phyloP scores from a whole-genome alignment of 1,139 yeast species.

The Magnusiomyces paraingens region DNA sequence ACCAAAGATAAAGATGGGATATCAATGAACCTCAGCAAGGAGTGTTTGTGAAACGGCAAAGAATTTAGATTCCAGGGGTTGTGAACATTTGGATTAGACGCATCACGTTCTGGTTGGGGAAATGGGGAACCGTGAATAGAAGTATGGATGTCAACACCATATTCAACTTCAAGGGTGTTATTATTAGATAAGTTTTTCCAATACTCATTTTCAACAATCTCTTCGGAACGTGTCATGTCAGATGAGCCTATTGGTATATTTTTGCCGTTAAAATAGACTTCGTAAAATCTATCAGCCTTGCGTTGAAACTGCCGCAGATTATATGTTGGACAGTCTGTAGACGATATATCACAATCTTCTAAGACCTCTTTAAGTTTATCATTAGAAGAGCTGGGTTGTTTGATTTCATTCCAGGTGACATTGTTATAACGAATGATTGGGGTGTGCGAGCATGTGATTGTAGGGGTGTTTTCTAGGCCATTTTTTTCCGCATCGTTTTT shows the following conservation, averaged over 20 bases:
- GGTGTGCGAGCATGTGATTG: constrained; percentile 8
- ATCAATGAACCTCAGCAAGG: constrained; percentile 41
- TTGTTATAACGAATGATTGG: constrained; percentile 5
- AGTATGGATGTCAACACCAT: constrained; percentile 41
- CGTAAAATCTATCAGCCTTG: constrained; percentile 46
- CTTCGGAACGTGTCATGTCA: constrained; percentile 19
- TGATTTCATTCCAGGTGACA: neutral
- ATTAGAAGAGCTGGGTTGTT: neutral
- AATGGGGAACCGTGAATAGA: constrained; percentile 45
- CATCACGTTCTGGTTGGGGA: constrained; percentile 36
- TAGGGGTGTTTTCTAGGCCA: constrained; percentile 4
- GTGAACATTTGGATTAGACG: constrained; percentile 24
- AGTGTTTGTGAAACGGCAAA: constrained; percentile 49
- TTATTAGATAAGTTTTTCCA: constrained; percentile 36
- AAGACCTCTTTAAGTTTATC: neutral
- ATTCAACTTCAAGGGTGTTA: constrained; percentile 41
- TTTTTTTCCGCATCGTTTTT: constrained; percentile 5
- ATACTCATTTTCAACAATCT: constrained; percentile 31
- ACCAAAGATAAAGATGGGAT: constrained; percentile 38
- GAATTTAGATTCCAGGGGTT: constrained; percentile 68
- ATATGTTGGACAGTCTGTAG: constrained; percentile 59
- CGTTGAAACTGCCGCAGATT: constrained; percentile 53
- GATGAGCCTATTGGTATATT: neutral
- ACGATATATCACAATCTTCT: neutral
- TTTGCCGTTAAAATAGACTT: constrained; percentile 30